Evolutionary conservation across 1,284 basidiomycete species (phyloP).

Genomic region (Leccinum subrobustum): DNA sequence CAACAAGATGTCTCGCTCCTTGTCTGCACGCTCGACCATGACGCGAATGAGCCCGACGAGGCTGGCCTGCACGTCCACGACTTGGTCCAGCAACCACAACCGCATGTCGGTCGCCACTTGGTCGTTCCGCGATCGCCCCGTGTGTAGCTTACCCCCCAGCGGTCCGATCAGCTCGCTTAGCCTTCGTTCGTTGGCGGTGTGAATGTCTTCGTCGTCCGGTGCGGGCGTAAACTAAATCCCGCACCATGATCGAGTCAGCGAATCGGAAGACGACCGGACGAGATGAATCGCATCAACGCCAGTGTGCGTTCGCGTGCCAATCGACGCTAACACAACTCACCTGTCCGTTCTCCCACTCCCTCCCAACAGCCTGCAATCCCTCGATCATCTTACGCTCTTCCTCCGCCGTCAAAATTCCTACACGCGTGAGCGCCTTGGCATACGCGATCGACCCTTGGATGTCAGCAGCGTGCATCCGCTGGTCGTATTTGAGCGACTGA

Average conservation of each 20-base stretch:
- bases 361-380: slow-evolving; percentile 77
- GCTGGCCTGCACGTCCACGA: slow-evolving; percentile 67
- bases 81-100: slow-evolving; percentile 89
- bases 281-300: not conserved
- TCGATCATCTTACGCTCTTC: slow-evolving; percentile 76
- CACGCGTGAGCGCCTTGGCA: slow-evolving; percentile 79
- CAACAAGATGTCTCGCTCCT: slow-evolving; percentile 88
- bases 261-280: not conserved
- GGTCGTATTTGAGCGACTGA: slow-evolving; percentile 93
- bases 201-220: slow-evolving; percentile 95
- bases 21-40: slow-evolving; percentile 88
- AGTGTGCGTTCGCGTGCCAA: not conserved
- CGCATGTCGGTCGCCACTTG: slow-evolving; percentile 99
- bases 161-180: slow-evolving; percentile 91
- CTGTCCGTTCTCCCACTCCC: slow-evolving; percentile 81
- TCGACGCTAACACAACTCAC: slow-evolving; percentile 40
- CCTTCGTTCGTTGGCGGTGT: slow-evolving; percentile 98
- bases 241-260: not conserved
- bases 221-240: slow-evolving; percentile 61
- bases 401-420: slow-evolving; percentile 75
- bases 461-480: slow-evolving; percentile 90
- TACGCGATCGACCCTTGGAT: slow-evolving; percentile 96
- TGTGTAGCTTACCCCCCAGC: slow-evolving; percentile 92
- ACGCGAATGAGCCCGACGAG: slow-evolving; percentile 82
- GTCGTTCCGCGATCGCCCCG: slow-evolving; percentile 94